Percentiles rank a stretch among this genome's conserved stretches.
Conservation (phyloP, 352 stramenopile species). For the Pythium inflatum region DNA sequence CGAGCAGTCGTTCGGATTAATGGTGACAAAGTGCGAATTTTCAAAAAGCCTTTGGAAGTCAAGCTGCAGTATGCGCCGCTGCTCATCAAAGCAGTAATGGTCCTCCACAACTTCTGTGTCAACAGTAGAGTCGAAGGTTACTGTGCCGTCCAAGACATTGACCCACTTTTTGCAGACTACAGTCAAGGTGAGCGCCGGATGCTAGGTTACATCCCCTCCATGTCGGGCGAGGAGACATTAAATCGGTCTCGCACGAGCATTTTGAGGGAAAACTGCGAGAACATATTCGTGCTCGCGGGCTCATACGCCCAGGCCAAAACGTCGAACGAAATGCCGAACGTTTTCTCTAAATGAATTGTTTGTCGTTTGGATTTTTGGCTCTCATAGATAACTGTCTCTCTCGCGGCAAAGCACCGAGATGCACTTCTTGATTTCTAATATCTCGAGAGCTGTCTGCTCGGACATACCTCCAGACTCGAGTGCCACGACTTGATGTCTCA, state of each 20-base stretch:
- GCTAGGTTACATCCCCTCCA: not conserved
- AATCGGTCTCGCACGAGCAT: not conserved
- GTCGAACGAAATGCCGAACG: not conserved
- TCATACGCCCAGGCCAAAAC: not conserved
- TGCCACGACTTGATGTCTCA: not conserved
- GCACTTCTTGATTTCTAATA: too few species aligned
- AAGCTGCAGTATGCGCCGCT: not conserved
- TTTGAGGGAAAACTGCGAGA: not conserved
- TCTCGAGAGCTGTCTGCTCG: too few species aligned
- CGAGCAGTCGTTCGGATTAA: constrained; percentile 43
- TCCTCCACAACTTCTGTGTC: constrained; percentile 12
- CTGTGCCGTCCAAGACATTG: not conserved
- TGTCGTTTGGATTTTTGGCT: too few species aligned
- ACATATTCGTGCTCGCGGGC: not conserved
- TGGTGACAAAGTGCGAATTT: constrained; percentile 38
- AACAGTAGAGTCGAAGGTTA: not conserved
- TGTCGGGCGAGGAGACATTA: too few species aligned
- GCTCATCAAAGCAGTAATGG: not conserved
- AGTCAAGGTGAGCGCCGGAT: not conserved
- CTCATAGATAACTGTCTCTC: too few species aligned
- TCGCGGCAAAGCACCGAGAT: too few species aligned
- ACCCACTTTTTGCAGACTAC: not conserved
- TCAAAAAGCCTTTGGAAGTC: constrained; percentile 8
- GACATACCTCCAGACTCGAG: too few species aligned
- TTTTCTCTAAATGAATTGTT: too few species aligned